These are phyloP conservation scores for Hirschfeldia incana DNA, from an alignment of 345 rosid species.

Conservation along the genomic window DNA sequence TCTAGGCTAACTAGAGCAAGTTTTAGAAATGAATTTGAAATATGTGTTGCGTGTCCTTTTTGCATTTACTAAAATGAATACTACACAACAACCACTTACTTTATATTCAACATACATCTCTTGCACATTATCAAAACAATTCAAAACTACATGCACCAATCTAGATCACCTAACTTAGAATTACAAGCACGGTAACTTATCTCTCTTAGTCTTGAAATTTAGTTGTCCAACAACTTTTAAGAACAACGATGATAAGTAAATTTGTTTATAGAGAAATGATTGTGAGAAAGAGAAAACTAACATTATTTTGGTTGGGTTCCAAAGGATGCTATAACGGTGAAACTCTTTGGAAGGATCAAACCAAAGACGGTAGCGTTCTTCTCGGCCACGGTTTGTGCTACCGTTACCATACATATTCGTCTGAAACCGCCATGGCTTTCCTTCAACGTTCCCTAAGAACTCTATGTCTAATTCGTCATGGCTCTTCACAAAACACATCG, in stretches of 20 bases:
- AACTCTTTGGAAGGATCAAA: slow-evolving; percentile 86
- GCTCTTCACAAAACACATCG: slow-evolving; percentile 67
- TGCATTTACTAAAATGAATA: neutral
- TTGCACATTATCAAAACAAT: neutral
- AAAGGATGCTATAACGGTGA: slow-evolving; percentile 86
- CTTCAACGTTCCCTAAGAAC: slow-evolving; percentile 76
- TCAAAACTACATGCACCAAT: neutral
- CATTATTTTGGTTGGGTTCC: slow-evolving; percentile 73
- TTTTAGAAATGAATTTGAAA: too few relatives aligned
- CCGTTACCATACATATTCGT: slow-evolving; percentile 92
- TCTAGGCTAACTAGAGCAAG: neutral
- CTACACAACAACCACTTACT: slow-evolving; percentile 8
- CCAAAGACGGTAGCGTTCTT: slow-evolving; percentile 89
- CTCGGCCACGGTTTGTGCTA: slow-evolving; percentile 79
- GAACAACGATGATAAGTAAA: neutral
- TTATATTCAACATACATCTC: neutral
- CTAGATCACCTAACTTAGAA: neutral
- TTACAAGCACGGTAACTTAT: neutral
- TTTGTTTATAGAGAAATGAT: neutral
- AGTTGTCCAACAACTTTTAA: neutral
- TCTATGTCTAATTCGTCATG: slow-evolving; percentile 96
- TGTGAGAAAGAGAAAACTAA: slow-evolving; percentile 44
- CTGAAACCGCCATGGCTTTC: slow-evolving; percentile 91
- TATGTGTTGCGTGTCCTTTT: too few relatives aligned
- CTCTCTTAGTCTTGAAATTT: neutral